Evolutionary conservation across 768 basidiomycete species (phyloP), one percentile per base, ranked within the genome.

Genomic region (Mycena olivaceomarginata): DNA sequence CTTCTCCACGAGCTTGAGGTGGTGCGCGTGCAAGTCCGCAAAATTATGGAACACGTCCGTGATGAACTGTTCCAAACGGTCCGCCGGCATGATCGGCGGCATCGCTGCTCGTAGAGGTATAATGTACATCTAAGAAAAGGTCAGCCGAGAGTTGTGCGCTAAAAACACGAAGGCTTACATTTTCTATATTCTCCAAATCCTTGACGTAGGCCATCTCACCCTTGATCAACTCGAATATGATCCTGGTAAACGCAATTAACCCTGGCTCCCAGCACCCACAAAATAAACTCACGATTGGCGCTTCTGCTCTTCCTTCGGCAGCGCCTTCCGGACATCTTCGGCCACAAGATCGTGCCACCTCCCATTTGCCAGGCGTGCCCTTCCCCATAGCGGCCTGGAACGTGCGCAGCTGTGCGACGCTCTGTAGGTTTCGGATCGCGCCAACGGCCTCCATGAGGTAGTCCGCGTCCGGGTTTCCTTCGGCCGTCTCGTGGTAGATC

Each of bases 201-300:
- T 94, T 95, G 40, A 98, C 97, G 82, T 98, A 98, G 25, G 93
- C 93, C 96, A 98, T 98, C 84, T 98, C 97, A 76, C 96, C 95
- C 84, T 98, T 96, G 84, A 98, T 98, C 77, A 98, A 84, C 87
- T 98, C 97, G 81, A 98, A 98, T 69, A 98, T 97, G 80, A 97
- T 93, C 60, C 96, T 97, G 79, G 16, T 40, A 5, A 66, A 16
- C 1, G 41, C 67, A 67, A 31, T 39, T 31, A 43, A n/a, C 0
- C 11, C 41, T 43, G 9, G n/a, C 43, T 45, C n/a, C 40, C 2
- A 4, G n/a, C n/a, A 20, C 41, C 6, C 56, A n/a, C 15, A 16
- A 72, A 62, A 48, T 40, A 72, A 31, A 85, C 95, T 85, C 84
- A 97, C 96, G 93, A 91, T 85, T 98, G 97, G 45, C 96, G 92